Base-by-base conservation (phyloP, 306 rosid genomes). In the Albizia julibrissin region DNA sequence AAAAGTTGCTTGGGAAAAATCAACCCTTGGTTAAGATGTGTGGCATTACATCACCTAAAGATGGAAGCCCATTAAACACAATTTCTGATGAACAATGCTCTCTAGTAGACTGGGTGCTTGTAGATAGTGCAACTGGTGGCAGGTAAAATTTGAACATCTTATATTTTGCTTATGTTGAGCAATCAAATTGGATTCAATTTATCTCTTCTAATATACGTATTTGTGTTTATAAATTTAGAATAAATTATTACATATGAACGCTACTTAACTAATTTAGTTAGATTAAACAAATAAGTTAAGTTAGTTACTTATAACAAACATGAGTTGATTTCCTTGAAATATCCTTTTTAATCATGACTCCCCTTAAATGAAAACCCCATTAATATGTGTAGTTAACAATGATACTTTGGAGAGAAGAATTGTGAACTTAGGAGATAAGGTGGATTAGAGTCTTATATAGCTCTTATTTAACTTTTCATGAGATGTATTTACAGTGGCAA, bases 21-120 rank as follows among this genome's bases (percentile, higher is more conserved):
- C 77, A 82, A 72, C 91, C 91, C 75, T 88, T 91, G 79, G 94
- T 92, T 84, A 95, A 93, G 91, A 95, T 95, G 99, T 95, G 99
- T 7, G 98, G 99, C 49, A 89, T 95, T 59, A 90, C 99, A 80
- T 92, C 98, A 49, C 90, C 93, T 44, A 89, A 86, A 83, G 99
- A 89, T 75, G 99, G 98, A 76, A 70, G 76, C 39, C 95, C 93
- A 77, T 79, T 87, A 42, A 95, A 93, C 83, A 54, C 78, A 78
- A 90, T 95, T 69, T 79, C 93, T 56, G 81, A 79, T 68, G 92
- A 93, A 72, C 90, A 93, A 39, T 89, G 91, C 78, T 87, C 91
- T 78, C 81, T 83, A 29, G 92, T 92, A 81, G 98, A 95, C 82
- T 92, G 94, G 98, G 78, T 95, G 84, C 94, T 95, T 59, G 91